phyloP scores from a whole-genome alignment of 345 rosid species.

The Salix brachista region DNA sequence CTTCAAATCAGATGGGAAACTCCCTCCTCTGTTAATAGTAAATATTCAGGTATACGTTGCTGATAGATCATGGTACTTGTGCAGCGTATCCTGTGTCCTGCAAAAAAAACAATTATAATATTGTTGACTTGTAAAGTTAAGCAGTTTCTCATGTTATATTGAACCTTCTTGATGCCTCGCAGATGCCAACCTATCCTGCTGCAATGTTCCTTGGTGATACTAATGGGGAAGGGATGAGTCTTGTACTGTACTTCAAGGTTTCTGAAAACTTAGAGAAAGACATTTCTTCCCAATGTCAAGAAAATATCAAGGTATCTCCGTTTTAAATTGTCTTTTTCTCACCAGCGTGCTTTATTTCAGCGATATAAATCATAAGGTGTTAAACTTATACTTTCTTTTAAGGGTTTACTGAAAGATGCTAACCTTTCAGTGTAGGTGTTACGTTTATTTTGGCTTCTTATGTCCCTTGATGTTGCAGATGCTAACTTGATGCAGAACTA shows the following conservation, averaged over 20 bases:
- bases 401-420: background rate
- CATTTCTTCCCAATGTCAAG: conserved; percentile 61
- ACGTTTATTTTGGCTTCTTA: too few relatives aligned
- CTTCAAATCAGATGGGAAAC: conserved; percentile 51
- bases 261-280: conserved; percentile 57
- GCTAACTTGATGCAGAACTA: too few relatives aligned
- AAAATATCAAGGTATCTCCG: conserved; percentile 57
- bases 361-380: background rate
- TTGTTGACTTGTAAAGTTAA: background rate
- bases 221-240: conserved; percentile 96
- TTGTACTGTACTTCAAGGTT: conserved; percentile 72
- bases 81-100: background rate
- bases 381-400: background rate
- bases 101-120: background rate
- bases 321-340: background rate
- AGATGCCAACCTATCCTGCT: conserved; percentile 94
- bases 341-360: background rate
- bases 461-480: too few relatives aligned
- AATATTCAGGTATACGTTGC: conserved; percentile 69
- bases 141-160: background rate
- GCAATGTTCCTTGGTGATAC: conserved; percentile 82
- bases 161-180: conserved; percentile 19
- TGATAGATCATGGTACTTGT: background rate
- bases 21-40: conserved; percentile 78
- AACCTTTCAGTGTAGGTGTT: too few relatives aligned